Conservation (phyloP, 2,329 filamentous ascomycete genomes). For the Aspergillus amoenus region DNA sequence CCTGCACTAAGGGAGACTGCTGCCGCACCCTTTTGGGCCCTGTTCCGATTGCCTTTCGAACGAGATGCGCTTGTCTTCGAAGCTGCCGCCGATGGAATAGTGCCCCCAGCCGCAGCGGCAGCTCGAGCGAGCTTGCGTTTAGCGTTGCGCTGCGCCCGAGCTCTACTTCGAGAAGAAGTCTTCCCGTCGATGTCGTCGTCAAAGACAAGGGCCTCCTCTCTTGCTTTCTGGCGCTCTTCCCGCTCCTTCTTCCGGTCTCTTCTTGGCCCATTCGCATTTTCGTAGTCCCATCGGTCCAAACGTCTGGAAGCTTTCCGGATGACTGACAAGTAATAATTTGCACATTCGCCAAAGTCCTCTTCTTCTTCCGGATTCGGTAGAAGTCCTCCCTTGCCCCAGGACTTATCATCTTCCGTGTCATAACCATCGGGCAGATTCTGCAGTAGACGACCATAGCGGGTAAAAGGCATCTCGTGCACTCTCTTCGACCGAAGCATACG, state of each 20-base stretch:
- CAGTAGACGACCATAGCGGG: slow-evolving; percentile 43
- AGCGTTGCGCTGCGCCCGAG: slow-evolving; percentile 25
- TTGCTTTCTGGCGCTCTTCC: slow-evolving; percentile 38
- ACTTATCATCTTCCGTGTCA: slow-evolving; percentile 46
- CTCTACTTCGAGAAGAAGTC: slow-evolving; percentile 22
- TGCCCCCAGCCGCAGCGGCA: slow-evolving; percentile 21
- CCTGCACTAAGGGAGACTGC: slow-evolving; percentile 9
- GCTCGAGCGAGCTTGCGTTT: slow-evolving; percentile 30
- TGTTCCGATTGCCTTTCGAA: slow-evolving; percentile 27
- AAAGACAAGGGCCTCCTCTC: slow-evolving; percentile 22
- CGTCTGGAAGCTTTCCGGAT: slow-evolving; percentile 44
- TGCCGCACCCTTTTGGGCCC: slow-evolving; percentile 18
- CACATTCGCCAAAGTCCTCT: slow-evolving; percentile 50
- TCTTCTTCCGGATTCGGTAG: slow-evolving; percentile 42
- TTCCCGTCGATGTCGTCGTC: slow-evolving; percentile 18
- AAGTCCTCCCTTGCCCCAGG: slow-evolving; percentile 45
- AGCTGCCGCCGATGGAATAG: slow-evolving; percentile 17
- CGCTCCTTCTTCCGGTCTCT: slow-evolving; percentile 38
- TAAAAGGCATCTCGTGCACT: slow-evolving; percentile 40
- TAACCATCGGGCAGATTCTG: slow-evolving; percentile 45
- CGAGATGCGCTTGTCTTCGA: slow-evolving; percentile 23
- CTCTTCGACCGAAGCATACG: slow-evolving; percentile 38
- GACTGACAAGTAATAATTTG: slow-evolving; percentile 45
- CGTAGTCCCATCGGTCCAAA: slow-evolving; percentile 48
- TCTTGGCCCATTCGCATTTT: slow-evolving; percentile 39